Evolutionary conservation across 345 rosid species (phyloP).

Genomic region (Gossypium turneri): DNA sequence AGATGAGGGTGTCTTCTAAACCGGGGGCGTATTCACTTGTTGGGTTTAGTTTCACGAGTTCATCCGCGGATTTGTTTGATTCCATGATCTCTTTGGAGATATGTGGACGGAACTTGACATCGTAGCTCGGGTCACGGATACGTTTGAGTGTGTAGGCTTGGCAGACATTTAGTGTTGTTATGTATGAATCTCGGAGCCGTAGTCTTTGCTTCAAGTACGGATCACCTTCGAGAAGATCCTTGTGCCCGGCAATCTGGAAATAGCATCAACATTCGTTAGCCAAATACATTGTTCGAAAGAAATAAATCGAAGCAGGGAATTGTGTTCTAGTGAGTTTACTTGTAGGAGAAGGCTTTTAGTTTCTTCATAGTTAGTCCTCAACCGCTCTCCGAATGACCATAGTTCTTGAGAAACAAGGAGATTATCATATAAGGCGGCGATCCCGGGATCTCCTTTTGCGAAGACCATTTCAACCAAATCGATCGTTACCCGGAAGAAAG

Average conservation of each 20-base stretch:
- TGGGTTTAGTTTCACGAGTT: conserved; percentile 72
- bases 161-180: conserved; percentile 88
- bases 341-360: conserved; percentile 80
- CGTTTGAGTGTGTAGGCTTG: conserved; percentile 94
- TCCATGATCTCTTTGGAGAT: conserved; percentile 77
- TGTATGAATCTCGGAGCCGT: conserved; percentile 85
- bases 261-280: not conserved
- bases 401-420: conserved; percentile 85
- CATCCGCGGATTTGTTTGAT: conserved; percentile 64
- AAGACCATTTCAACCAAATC: conserved; percentile 99
- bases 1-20: conserved; percentile 93
- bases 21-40: conserved; percentile 90
- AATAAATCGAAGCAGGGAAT: not conserved
- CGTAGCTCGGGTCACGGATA: conserved; percentile 77
- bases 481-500: conserved; percentile 90
- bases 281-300: not conserved
- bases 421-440: conserved; percentile 76
- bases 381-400: conserved; percentile 66
- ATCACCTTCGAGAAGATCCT: conserved; percentile 91
- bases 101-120: conserved; percentile 71
- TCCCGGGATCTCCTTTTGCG: conserved; percentile 95
- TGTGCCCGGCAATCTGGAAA: conserved; percentile 86
- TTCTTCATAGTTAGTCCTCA: conserved; percentile 70
- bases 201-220: conserved; percentile 94
- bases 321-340: conserved; percentile 37